Base-by-base conservation (phyloP, 2,329 filamentous ascomycete species). In the Microcyclosporella mali region DNA sequence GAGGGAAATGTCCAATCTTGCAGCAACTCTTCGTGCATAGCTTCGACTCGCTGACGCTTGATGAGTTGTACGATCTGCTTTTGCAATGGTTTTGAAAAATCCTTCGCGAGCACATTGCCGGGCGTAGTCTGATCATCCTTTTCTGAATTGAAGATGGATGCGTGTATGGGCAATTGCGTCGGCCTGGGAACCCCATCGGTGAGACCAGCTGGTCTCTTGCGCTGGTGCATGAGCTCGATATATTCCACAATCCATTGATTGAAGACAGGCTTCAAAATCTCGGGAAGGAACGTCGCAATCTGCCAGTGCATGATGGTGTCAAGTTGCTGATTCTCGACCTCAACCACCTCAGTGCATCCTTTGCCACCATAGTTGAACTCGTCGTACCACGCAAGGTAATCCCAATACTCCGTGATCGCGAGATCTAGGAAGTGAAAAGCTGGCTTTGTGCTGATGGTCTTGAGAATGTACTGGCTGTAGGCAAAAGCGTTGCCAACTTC, bases 301-400 rank as follows among this genome's bases (percentile, higher is more conserved):
- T 98, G 92, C 94, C 94, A 98, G 66, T 95, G 86, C 89, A 98
- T 97, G 57, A 98, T 81, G 9, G 85, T 92, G 56, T 95, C 85
- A 11, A 97, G 75, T 2, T 79, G 75, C 61, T 95, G 88, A 33
- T 84, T 80, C 56, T 90, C 87, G 8, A 73, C 73, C 54, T 82
- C 81, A 6, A 84, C 74, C 3, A 95, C 85, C 57, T 92, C 79
- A 37, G 83, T 79, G 53, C 88, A 95, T 3, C 86, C 92, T 59
- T 94, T 94, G 47, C 92, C 92, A 42, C 92, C 94, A 58, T 97
- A 97, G 70, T 99, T 98, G 73, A 90, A 95, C 66, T 95, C 88
- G 56, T 99, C 92, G 55, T 97, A 97, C 92, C 92, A 99, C 3
- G 95, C 82, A 0, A 99, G 79, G 58, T 95, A 97, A 64, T 99